Conservation (phyloP, 345 rosid species). For the Carallia brachiata region DNA sequence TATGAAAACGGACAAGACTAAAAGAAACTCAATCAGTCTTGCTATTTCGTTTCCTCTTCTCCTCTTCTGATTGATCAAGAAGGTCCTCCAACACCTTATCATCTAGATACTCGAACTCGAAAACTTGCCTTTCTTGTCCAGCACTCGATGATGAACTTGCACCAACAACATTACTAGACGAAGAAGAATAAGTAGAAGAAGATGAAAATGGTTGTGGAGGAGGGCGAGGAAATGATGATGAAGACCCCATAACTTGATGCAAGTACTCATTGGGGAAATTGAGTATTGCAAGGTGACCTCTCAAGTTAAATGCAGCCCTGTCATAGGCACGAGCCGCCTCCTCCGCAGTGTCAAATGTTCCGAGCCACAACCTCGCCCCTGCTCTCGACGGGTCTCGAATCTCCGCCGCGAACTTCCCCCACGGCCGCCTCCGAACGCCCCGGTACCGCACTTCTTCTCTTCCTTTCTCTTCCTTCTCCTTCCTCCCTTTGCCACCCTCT, state of each 20-base stretch:
- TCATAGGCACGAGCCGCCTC: conserved; percentile 91
- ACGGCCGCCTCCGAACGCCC: conserved; percentile 77
- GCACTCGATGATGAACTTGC: conserved; percentile 23
- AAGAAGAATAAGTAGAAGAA: conserved; percentile 25
- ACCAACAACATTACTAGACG: neutral
- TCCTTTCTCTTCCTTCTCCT: conserved; percentile 20
- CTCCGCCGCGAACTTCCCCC: conserved; percentile 93
- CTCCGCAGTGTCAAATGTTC: conserved; percentile 81
- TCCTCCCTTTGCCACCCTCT: conserved; percentile 10
- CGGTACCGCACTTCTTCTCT: conserved; percentile 51
- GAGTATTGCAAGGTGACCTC: conserved; percentile 75
- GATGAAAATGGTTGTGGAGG: conserved; percentile 26
- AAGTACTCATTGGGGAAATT: conserved; percentile 79
- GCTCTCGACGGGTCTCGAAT: conserved; percentile 71
- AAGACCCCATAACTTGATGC: conserved; percentile 28
- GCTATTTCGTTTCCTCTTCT: conserved; percentile 36
- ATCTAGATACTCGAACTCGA: conserved; percentile 81
- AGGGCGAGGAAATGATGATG: conserved; percentile 29
- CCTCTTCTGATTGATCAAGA: conserved; percentile 61
- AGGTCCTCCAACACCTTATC: conserved; percentile 76
- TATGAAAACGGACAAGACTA: neutral
- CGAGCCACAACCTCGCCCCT: conserved; percentile 79
- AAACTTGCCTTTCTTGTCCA: conserved; percentile 45
- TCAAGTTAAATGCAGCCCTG: conserved; percentile 66
- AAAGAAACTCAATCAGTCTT: conserved; percentile 21